These are phyloP conservation scores for Marchantia paleacea DNA, from an alignment of 225 moss, liverwort and hornwort genomes.

Conservation along the genomic window DNA sequence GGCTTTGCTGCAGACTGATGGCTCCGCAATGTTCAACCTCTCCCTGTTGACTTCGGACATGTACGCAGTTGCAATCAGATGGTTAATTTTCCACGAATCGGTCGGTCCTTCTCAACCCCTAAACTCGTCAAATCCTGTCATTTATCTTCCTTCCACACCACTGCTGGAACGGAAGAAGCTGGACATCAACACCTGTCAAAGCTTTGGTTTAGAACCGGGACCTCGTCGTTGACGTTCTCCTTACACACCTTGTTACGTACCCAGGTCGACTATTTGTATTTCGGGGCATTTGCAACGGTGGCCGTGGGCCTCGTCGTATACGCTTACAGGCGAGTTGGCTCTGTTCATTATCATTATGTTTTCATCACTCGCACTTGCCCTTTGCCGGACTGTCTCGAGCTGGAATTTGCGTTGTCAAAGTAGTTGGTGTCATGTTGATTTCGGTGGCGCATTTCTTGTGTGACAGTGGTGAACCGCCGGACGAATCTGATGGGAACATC, in stretches of 20 bases:
- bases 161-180: neutral
- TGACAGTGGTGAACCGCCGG: conserved; percentile 19
- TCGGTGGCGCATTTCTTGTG: neutral
- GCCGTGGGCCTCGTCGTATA: conserved; percentile 18
- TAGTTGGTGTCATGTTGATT: neutral
- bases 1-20: conserved; percentile 42
- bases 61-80: conserved; percentile 72
- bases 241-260: neutral
- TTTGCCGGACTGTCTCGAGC: neutral
- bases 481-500: neutral
- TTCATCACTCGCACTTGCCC: neutral
- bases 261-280: conserved; percentile 26
- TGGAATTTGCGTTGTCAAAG: neutral
- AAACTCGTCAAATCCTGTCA: neutral
- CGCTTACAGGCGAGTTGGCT: conserved; percentile 11
- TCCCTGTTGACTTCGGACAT: conserved; percentile 73
- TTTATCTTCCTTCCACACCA: neutral
- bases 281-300: conserved; percentile 20
- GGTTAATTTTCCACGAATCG: conserved; percentile 53
- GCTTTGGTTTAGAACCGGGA: neutral
- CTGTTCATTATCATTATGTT: neutral
- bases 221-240: neutral
- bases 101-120: neutral
- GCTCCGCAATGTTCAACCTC: conserved; percentile 74
- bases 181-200: neutral